These are phyloP conservation scores for Termitomyces sp. DNA, from an alignment of 768 basidiomycete genomes.

Conservation along the genomic window DNA sequence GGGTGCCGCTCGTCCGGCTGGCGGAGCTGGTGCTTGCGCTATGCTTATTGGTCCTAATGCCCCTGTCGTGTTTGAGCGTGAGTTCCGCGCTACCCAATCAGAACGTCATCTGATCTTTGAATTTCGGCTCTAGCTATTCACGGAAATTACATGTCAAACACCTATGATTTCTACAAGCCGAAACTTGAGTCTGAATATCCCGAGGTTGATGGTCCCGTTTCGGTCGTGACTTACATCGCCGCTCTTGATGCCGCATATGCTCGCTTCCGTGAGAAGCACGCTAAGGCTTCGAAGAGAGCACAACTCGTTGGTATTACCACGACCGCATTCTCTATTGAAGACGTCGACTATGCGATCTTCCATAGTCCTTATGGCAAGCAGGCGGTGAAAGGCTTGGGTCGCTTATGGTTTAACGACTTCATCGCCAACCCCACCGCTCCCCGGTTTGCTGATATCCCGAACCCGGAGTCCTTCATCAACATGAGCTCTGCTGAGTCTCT, in stretches of 20 bases:
- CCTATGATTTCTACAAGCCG: slow-evolving; percentile 99
- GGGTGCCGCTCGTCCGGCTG: slow-evolving; percentile 91
- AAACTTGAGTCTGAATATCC: slow-evolving; percentile 94
- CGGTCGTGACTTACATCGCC: slow-evolving; percentile 91
- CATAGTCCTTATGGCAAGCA: slow-evolving; percentile 99
- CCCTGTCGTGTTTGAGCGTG: slow-evolving; percentile 92
- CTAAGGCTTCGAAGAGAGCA: slow-evolving; percentile 55
- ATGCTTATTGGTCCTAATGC: slow-evolving; percentile 96
- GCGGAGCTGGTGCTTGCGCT: slow-evolving; percentile 94
- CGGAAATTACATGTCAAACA: slow-evolving; percentile 96
- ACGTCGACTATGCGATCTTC: slow-evolving; percentile 92
- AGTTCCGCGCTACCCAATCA: slow-evolving; percentile 29
- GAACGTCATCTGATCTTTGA: slow-evolving; percentile 11
- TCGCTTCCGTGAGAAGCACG: slow-evolving; percentile 78
- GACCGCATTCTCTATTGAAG: slow-evolving; percentile 66
- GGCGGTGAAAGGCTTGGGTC: slow-evolving; percentile 94
- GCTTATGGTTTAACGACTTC: slow-evolving; percentile 92
- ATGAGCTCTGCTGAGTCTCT: slow-evolving; percentile 71
- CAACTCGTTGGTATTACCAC: slow-evolving; percentile 32
- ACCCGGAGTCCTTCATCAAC: slow-evolving; percentile 66
- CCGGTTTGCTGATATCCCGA: slow-evolving; percentile 65
- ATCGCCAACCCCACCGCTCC: slow-evolving; percentile 67
- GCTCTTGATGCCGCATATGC: slow-evolving; percentile 90
- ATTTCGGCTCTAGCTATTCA: slow-evolving; percentile 67
- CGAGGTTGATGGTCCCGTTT: slow-evolving; percentile 95